phyloP scores from a whole-genome alignment of 2,329 filamentous ascomycete genomes.

The Penicillium sp. region DNA sequence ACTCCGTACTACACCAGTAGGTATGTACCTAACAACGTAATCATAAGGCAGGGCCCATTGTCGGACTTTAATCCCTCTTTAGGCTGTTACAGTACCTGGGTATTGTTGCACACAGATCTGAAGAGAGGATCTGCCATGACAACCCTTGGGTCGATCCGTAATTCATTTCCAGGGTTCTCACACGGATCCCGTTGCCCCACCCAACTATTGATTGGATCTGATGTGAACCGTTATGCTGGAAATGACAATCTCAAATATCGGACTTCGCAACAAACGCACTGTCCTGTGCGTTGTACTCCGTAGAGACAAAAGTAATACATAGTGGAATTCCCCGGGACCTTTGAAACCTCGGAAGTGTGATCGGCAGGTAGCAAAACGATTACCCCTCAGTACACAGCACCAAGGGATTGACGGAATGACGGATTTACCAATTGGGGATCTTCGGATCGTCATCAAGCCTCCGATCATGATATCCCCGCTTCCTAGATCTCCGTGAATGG shows the following conservation, averaged over 20 bases:
- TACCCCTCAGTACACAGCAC: background rate
- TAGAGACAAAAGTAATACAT: background rate
- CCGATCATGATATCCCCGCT: background rate
- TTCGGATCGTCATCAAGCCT: constrained; percentile 2
- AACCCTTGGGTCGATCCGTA: constrained; percentile 25
- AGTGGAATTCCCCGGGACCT: background rate
- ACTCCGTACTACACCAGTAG: too few relatives aligned
- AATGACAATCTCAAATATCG: constrained; percentile 27
- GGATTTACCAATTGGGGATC: background rate
- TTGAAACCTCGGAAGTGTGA: background rate
- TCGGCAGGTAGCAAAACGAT: background rate
- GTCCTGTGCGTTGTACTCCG: background rate
- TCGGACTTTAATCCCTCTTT: background rate
- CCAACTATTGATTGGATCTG: constrained; percentile 29
- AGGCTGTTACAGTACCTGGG: background rate
- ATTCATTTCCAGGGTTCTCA: constrained; percentile 15
- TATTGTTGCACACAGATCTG: constrained; percentile 11
- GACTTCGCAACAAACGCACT: background rate
- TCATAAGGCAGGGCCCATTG: background rate
- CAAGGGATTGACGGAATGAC: background rate
- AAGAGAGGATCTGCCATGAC: constrained; percentile 21
- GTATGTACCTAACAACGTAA: background rate
- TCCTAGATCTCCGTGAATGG: constrained; percentile 6
- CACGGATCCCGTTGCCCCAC: constrained; percentile 23
- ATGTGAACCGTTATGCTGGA: constrained; percentile 23